Conservation (phyloP, 169 alveolate species). For the Eimeria sp. region DNA sequence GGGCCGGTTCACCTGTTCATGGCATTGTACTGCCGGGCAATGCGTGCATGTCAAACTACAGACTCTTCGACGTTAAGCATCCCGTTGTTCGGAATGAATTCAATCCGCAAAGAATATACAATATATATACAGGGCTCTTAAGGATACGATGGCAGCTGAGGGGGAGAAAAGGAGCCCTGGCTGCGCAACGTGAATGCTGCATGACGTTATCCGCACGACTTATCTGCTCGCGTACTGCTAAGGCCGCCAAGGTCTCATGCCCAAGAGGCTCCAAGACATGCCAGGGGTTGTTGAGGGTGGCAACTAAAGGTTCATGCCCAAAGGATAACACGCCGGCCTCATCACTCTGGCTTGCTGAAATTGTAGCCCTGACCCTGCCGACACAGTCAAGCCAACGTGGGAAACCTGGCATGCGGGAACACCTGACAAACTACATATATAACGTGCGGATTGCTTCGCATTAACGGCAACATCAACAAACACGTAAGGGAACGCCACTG, state of each 20-base stretch:
- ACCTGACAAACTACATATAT: not conserved
- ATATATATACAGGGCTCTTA: not conserved
- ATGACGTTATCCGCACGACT: not conserved
- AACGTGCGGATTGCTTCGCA: not conserved
- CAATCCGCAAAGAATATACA: not conserved
- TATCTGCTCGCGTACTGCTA: conserved; percentile 45
- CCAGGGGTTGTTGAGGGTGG: conserved; percentile 77
- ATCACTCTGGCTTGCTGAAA: conserved; percentile 17
- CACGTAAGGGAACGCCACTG: not conserved
- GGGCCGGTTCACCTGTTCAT: not conserved
- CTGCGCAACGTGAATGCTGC: not conserved
- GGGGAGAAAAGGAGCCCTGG: not conserved
- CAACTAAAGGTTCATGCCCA: conserved; percentile 60
- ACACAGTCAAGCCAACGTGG: not conserved
- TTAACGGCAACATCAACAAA: not conserved
- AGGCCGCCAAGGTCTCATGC: conserved; percentile 12
- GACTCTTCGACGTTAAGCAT: not conserved
- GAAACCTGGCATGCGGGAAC: too few species aligned
- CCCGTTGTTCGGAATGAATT: not conserved
- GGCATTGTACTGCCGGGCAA: not conserved
- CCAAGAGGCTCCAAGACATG: conserved; percentile 74
- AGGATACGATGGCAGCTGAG: not conserved
- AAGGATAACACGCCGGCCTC: conserved; percentile 11
- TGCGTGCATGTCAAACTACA: not conserved
- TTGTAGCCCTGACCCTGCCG: conserved; percentile 70